Conservation (phyloP, 176 grass and related monocot species). For the Zizania latifolia region DNA sequence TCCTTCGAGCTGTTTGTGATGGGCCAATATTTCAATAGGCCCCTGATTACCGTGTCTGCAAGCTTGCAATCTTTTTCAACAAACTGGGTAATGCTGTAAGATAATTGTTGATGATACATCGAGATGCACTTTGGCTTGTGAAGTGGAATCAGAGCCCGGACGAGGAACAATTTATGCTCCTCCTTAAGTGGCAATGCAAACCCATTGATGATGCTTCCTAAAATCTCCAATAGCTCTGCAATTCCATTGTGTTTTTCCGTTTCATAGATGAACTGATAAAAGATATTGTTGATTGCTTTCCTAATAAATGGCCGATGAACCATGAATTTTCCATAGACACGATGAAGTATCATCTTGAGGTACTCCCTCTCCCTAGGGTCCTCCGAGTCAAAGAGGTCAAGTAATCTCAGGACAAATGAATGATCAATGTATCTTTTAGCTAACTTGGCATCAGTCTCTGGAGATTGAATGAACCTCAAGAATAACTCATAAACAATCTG, state of each 20-base stretch:
- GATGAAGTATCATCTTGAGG: conserved; percentile 81
- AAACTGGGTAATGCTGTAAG: conserved; percentile 77
- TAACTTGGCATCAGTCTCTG: conserved; percentile 74
- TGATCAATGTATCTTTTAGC: conserved; percentile 79
- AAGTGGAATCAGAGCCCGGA: conserved; percentile 66
- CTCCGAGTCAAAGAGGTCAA: conserved; percentile 85
- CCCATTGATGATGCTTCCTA: conserved; percentile 82
- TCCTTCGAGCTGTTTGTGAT: conserved; percentile 82
- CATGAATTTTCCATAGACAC: conserved; percentile 94
- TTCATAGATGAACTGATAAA: conserved; percentile 89
- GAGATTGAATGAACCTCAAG: conserved; percentile 74
- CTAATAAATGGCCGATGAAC: conserved; percentile 75
- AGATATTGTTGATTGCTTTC: conserved; percentile 83
- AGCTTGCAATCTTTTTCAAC: conserved; percentile 87
- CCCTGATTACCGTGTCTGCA: conserved; percentile 73
- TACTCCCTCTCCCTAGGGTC: conserved; percentile 83
- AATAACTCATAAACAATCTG: conserved; percentile 88
- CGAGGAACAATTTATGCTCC: conserved; percentile 80
- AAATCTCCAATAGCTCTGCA: conserved; percentile 76
- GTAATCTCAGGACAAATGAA: conserved; percentile 66
- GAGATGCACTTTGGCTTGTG: conserved; percentile 70
- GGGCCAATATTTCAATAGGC: conserved; percentile 85
- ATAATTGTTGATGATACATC: conserved; percentile 72
- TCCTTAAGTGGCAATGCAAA: conserved; percentile 87
- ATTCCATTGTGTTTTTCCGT: conserved; percentile 87